Evolutionary conservation across 805 yeast genomes (phyloP).

Genomic region (Kregervanrija pseudodelftensis): DNA sequence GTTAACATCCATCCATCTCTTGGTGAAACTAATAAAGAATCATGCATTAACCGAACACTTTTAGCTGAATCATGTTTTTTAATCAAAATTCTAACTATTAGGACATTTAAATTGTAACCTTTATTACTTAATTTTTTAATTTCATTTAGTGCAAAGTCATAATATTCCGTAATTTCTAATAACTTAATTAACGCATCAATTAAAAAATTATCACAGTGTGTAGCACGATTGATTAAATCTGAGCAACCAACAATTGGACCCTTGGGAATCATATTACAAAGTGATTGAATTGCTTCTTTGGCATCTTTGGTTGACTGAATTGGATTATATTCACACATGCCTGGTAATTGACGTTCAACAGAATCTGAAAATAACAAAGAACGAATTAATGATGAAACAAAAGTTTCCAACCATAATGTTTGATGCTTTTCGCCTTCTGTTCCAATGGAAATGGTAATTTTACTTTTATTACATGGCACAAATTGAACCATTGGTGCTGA

Average conservation of each 20-base stretch:
- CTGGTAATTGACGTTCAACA: slow-evolving; percentile 49
- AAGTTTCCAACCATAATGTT: slow-evolving; percentile 53
- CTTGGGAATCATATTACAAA: slow-evolving; percentile 39
- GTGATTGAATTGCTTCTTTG: slow-evolving; percentile 28
- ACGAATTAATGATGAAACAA: slow-evolving; percentile 51
- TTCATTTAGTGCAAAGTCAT: slow-evolving; percentile 32
- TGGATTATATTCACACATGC: slow-evolving; percentile 45
- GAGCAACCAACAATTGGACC: slow-evolving; percentile 42
- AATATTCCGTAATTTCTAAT: slow-evolving; percentile 31
- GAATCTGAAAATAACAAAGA: slow-evolving; percentile 46
- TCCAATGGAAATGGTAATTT: slow-evolving; percentile 10
- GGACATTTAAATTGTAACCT: slow-evolving; percentile 22
- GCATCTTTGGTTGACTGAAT: slow-evolving; percentile 30
- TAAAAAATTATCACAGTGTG: slow-evolving; percentile 42
- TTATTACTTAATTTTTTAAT: slow-evolving; percentile 22
- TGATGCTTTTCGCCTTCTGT: slow-evolving; percentile 49
- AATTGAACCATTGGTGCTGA: slow-evolving; percentile 34
- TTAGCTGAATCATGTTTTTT: slow-evolving; percentile 37
- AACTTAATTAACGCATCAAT: slow-evolving; percentile 43
- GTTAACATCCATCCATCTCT: slow-evolving; percentile 52
- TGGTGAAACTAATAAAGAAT: slow-evolving; percentile 33
- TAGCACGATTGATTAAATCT: slow-evolving; percentile 26
- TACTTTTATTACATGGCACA: slow-evolving; percentile 39
- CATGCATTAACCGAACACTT: slow-evolving; percentile 39
- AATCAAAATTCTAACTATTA: slow-evolving; percentile 36